phyloP scores from a whole-genome alignment of 2,329 filamentous ascomycete species.

The Trichoderma atroviride region DNA sequence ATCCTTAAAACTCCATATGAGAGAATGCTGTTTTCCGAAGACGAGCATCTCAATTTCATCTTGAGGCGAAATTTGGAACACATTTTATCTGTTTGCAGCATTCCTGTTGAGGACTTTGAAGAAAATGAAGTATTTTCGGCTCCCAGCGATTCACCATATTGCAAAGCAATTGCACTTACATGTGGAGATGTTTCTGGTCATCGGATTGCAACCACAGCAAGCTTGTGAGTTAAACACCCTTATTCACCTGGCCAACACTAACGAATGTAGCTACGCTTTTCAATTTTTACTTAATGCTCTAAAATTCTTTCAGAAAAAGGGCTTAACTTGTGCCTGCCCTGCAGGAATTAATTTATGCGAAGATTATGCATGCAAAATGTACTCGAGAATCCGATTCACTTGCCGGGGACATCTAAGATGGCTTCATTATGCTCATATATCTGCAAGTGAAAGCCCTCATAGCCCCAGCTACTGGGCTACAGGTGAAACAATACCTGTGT shows the following conservation, averaged over 20 bases:
- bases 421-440: not conserved
- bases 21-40: not conserved
- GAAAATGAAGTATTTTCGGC: not conserved
- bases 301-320: not conserved
- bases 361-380: not conserved
- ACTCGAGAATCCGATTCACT: not conserved
- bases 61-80: constrained; percentile 4
- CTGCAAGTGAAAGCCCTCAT: not conserved
- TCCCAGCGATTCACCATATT: no score
- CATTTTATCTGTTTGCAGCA: constrained; percentile 6
- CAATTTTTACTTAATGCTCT: not conserved
- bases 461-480: not conserved
- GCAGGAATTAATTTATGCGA: not conserved
- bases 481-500: not conserved
- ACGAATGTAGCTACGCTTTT: not conserved
- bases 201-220: not conserved
- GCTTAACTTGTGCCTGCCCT: no score
- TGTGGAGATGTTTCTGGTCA: constrained; percentile 12
- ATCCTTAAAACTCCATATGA: not conserved
- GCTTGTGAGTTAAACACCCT: not conserved
- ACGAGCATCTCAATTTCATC: not conserved
- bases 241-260: not conserved
- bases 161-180: not conserved
- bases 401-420: not conserved
- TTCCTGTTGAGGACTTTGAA: not conserved